Percentiles rank a stretch among this genome's conserved stretches.
Evolutionary conservation across 2,329 filamentous ascomycete genomes (phyloP).

Genomic region (Penicillium sp.): DNA sequence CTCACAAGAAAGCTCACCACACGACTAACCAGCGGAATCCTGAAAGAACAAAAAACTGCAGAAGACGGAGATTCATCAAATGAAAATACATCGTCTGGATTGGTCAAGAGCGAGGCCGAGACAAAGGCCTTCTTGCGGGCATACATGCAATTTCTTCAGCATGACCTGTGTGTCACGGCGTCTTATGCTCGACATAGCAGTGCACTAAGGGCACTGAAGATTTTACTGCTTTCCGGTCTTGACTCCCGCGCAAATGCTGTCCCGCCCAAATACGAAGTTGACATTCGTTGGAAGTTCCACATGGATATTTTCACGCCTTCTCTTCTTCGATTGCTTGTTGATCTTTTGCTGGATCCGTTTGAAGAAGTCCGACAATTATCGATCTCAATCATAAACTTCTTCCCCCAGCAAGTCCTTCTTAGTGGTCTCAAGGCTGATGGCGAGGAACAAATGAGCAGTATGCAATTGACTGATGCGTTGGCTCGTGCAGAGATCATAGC

Average conservation of each 20-base stretch:
- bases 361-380: conserved; percentile 71
- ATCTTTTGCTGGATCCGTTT: conserved; percentile 81
- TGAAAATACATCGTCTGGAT: conserved; percentile 20
- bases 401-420: conserved; percentile 30
- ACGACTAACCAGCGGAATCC: conserved; percentile 63
- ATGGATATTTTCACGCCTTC: conserved; percentile 40
- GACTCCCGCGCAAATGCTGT: conserved; percentile 45
- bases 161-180: conserved; percentile 70
- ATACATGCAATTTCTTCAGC: conserved; percentile 66
- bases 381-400: conserved; percentile 42
- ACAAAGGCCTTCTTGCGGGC: conserved; percentile 58
- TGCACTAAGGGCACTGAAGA: conserved; percentile 63
- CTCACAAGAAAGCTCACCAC: conserved; percentile 70
- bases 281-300: conserved; percentile 48
- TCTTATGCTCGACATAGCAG: conserved; percentile 89
- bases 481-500: conserved; percentile 35
- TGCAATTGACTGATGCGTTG: conserved; percentile 30
- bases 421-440: conserved; percentile 5
- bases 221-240: conserved; percentile 64
- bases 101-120: conserved; percentile 49
- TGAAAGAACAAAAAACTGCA: conserved; percentile 27
- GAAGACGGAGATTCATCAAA: conserved; percentile 8
- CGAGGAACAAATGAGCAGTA: conserved; percentile 19
- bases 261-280: conserved; percentile 46
- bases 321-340: conserved; percentile 56